Conservation (phyloP, 331 rosid species). For the Rosa hybrid region DNA sequence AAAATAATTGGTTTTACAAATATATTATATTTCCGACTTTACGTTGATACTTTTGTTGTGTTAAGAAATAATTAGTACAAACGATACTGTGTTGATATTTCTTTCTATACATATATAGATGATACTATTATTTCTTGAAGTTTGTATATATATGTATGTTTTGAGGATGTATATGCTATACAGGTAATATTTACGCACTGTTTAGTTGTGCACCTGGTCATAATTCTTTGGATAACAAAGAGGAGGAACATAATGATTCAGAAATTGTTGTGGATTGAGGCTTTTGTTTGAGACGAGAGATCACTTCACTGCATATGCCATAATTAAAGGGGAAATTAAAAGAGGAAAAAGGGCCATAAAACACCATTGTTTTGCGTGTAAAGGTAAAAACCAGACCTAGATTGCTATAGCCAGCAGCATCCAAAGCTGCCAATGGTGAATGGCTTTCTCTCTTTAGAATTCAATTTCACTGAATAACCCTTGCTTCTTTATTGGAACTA, state of each 20-base stretch:
- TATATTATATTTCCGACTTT: neutral
- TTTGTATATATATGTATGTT: neutral
- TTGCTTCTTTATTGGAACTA: slow-evolving; percentile 18
- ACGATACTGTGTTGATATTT: neutral
- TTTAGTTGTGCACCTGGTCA: neutral
- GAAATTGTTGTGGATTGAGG: slow-evolving; percentile 27
- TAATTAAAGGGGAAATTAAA: slow-evolving; percentile 33
- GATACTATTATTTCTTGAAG: neutral
- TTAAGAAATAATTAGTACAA: neutral
- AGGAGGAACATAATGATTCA: slow-evolving; percentile 49
- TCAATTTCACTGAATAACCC: slow-evolving; percentile 42
- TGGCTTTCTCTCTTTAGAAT: slow-evolving; percentile 35
- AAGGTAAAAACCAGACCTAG: slow-evolving; percentile 41
- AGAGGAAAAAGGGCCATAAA: slow-evolving; percentile 17
- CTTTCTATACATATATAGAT: neutral
- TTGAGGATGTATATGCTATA: neutral
- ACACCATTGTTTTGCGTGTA: slow-evolving; percentile 64
- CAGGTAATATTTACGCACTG: neutral
- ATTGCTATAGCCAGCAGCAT: slow-evolving; percentile 29
- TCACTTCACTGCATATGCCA: slow-evolving; percentile 21
- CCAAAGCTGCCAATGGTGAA: slow-evolving; percentile 51
- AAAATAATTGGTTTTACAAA: neutral
- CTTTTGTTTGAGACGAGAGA: slow-evolving; percentile 47
- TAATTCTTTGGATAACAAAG: slow-evolving; percentile 18
- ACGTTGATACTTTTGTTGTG: neutral